phyloP scores from a whole-genome alignment of 2,329 filamentous ascomycete genomes.

The Colletotrichum sidae region DNA sequence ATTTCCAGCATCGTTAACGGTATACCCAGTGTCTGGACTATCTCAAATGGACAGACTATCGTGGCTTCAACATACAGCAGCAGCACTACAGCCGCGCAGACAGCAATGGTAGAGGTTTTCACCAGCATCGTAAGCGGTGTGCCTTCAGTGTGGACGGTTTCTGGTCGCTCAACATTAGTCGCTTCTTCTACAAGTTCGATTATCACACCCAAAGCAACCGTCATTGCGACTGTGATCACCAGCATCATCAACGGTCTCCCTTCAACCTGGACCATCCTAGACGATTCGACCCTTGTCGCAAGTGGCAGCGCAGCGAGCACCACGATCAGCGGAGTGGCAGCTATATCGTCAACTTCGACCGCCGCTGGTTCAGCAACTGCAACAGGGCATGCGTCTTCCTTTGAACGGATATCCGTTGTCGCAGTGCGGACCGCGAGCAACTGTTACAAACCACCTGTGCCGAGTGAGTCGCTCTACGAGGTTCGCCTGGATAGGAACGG shows the following conservation, averaged over 20 bases:
- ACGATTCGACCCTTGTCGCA: background rate
- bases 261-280: constrained; percentile 8
- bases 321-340: background rate
- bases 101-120: background rate
- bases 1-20: constrained; percentile 11
- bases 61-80: background rate
- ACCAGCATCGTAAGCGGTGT: constrained; percentile 4
- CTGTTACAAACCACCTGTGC: constrained; percentile 25
- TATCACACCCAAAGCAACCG: background rate
- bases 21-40: background rate
- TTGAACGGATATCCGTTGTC: constrained; percentile 26
- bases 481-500: constrained; percentile 45
- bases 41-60: background rate
- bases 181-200: background rate
- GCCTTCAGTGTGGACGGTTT: background rate
- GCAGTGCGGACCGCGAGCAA: constrained; percentile 16
- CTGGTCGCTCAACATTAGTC: background rate
- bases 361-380: background rate
- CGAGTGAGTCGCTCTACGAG: constrained; percentile 38
- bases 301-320: background rate
- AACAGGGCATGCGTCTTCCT: constrained; percentile 10
- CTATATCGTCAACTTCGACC: background rate
- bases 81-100: background rate
- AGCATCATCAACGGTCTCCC: background rate
- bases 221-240: constrained; percentile 6